phyloP scores from a whole-genome alignment of 2,329 filamentous ascomycete species.

The Didymella arachidicola region DNA sequence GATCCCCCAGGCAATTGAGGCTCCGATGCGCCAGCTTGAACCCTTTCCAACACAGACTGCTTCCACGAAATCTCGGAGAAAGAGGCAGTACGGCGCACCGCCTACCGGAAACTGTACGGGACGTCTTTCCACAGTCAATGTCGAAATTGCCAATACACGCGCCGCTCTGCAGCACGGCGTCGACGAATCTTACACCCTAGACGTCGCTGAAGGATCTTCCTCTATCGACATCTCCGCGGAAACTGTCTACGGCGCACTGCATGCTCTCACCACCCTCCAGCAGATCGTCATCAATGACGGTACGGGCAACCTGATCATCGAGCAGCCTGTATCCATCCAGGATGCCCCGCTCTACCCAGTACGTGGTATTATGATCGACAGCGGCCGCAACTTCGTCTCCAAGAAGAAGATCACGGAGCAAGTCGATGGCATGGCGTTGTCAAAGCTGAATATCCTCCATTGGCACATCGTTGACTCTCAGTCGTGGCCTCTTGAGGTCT shows the following conservation, averaged over 20 bases:
- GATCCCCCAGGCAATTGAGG: constrained; percentile 62
- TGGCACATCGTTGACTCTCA: constrained; percentile 66
- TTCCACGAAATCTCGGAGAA: constrained; percentile 27
- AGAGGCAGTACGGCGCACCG: constrained; percentile 31
- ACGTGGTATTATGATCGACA: constrained; percentile 64
- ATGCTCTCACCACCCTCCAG: constrained; percentile 66
- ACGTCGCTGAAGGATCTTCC: constrained; percentile 52
- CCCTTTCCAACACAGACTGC: constrained; percentile 58
- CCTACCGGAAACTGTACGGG: constrained; percentile 37
- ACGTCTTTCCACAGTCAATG: constrained; percentile 54
- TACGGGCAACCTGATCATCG: constrained; percentile 56
- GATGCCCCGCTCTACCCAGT: constrained; percentile 62
- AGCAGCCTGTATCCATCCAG: constrained; percentile 61
- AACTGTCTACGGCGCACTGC: constrained; percentile 63
- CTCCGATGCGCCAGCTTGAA: constrained; percentile 59
- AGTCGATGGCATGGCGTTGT: constrained; percentile 62
- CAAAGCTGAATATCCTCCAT: constrained; percentile 66
- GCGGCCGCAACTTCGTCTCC: constrained; percentile 63
- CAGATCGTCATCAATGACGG: constrained; percentile 62
- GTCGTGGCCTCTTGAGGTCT: constrained; percentile 63
- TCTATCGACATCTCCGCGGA: constrained; percentile 57
- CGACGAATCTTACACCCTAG: constrained; percentile 64
- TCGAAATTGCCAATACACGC: constrained; percentile 56
- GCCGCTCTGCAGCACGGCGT: constrained; percentile 64
- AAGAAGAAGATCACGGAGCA: constrained; percentile 62